Percentiles rank a stretch among this genome's conserved stretches.
phyloP scores from a whole-genome alignment of 805 yeast species.

The Lachancea dasiensis region DNA sequence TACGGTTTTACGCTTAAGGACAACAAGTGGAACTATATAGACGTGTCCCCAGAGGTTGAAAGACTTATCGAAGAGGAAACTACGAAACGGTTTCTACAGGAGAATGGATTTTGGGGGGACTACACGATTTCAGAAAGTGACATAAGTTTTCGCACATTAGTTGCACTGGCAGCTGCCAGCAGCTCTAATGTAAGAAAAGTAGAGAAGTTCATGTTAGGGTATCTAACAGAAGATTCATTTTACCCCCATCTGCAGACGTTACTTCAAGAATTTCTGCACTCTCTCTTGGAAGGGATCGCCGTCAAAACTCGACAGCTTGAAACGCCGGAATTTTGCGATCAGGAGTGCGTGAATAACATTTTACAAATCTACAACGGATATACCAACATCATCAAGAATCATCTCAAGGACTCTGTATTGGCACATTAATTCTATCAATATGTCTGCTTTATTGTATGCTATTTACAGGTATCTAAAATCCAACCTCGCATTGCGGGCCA shows the following conservation, averaged over 20 bases:
- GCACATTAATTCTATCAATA: not conserved
- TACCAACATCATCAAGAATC: conserved; percentile 14
- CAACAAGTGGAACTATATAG: conserved; percentile 68
- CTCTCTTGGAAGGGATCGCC: not conserved
- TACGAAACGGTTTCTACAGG: conserved; percentile 44
- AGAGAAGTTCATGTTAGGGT: conserved; percentile 24
- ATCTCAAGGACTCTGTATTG: conserved; percentile 11
- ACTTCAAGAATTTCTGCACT: conserved; percentile 5
- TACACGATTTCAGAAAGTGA: conserved; percentile 54
- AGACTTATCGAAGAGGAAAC: conserved; percentile 28
- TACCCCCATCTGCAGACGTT: conserved; percentile 10
- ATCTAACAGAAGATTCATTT: conserved; percentile 27
- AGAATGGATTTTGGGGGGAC: conserved; percentile 60
- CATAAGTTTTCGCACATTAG: conserved; percentile 65
- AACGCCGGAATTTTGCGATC: conserved; percentile 1
- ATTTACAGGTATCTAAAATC: conserved; percentile 20
- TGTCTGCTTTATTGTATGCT: not conserved
- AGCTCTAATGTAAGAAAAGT: conserved; percentile 23
- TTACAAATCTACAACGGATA: conserved; percentile 19
- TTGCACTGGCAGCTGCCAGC: conserved; percentile 57
- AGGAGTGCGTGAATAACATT: conserved; percentile 14
- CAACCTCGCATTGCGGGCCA: conserved; percentile 17
- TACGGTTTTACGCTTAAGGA: conserved; percentile 67
- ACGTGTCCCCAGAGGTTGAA: conserved; percentile 45
- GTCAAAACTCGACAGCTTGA: not conserved